phyloP scores from a whole-genome alignment of 2,329 filamentous ascomycete genomes.

The Cladosporium sp. region DNA sequence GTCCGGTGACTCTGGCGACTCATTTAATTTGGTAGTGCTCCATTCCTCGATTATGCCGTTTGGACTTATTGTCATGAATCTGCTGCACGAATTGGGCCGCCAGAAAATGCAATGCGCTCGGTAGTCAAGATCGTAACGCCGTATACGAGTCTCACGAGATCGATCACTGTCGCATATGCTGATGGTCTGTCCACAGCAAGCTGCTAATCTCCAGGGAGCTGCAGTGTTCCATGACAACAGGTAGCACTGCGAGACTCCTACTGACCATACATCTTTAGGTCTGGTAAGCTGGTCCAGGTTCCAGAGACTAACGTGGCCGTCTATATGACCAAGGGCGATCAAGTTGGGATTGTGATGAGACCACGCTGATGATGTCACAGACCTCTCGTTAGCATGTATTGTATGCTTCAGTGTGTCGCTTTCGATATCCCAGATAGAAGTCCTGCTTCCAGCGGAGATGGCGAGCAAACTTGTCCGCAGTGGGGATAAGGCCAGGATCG shows the following conservation, averaged over 20 bases:
- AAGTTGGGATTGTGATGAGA: conserved; percentile 14
- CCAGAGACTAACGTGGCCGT: conserved; percentile 22
- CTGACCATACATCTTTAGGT: conserved; percentile 16
- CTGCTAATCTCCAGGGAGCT: conserved; percentile 12
- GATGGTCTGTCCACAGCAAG: conserved; percentile 14
- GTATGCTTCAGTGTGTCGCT: conserved; percentile 11
- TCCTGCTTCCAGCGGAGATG: conserved; percentile 19
- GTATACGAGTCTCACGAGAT: neutral
- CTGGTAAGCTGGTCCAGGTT: conserved; percentile 17
- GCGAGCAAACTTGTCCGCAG: conserved; percentile 19
- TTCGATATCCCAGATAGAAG: conserved; percentile 20
- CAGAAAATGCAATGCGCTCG: neutral
- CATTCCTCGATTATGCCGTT: neutral
- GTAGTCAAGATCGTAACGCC: neutral
- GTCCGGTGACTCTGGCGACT: neutral
- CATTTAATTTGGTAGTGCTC: neutral
- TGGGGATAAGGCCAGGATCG: conserved; percentile 19
- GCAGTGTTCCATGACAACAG: conserved; percentile 15
- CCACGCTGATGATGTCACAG: conserved; percentile 19
- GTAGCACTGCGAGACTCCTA: conserved; percentile 2
- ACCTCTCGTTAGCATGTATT: conserved; percentile 21
- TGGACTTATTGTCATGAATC: neutral
- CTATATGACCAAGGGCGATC: conserved; percentile 20
- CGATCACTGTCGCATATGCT: neutral
- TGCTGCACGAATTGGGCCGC: neutral